Conservation (phyloP, 2,329 filamentous ascomycete species). For the Coleophoma crateriformis region DNA sequence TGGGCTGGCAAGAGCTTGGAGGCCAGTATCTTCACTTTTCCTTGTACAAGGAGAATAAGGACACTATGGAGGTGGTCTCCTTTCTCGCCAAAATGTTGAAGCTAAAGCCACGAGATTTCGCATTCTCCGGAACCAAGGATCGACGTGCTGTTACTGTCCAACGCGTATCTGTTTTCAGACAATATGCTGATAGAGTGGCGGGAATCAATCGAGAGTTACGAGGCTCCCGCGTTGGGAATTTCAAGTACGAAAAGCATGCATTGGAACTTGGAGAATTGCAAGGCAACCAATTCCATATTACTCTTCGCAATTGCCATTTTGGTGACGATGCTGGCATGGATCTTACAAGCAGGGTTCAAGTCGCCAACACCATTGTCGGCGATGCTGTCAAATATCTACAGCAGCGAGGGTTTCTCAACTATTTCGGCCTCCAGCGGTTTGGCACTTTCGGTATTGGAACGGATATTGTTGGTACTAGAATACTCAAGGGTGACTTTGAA, state of each 20-base stretch:
- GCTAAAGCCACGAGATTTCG: slow-evolving; percentile 52
- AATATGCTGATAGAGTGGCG: slow-evolving; percentile 58
- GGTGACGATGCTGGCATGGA: slow-evolving; percentile 34
- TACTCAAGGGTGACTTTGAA: slow-evolving; percentile 76
- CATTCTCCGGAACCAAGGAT: slow-evolving; percentile 71
- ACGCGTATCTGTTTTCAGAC: slow-evolving; percentile 53
- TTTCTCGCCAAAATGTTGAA: slow-evolving; percentile 54
- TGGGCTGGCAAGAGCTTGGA: slow-evolving; percentile 60
- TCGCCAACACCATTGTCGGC: slow-evolving; percentile 43
- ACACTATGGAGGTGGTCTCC: slow-evolving; percentile 68
- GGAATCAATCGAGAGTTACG: slow-evolving; percentile 55
- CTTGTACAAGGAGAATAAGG: slow-evolving; percentile 73
- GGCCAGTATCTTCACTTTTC: slow-evolving; percentile 70
- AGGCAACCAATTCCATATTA: slow-evolving; percentile 92
- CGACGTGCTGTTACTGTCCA: slow-evolving; percentile 65
- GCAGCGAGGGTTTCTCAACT: slow-evolving; percentile 86
- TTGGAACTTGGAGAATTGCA: slow-evolving; percentile 77
- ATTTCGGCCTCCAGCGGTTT: slow-evolving; percentile 96
- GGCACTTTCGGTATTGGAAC: slow-evolving; percentile 84
- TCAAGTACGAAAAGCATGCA: slow-evolving; percentile 65
- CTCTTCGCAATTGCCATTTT: slow-evolving; percentile 78
- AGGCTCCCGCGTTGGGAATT: slow-evolving; percentile 70
- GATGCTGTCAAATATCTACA: slow-evolving; percentile 61
- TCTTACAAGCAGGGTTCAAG: slow-evolving; percentile 40
- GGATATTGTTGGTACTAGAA: slow-evolving; percentile 76